Evolutionary conservation across 148 eudicot genomes (phyloP).

Genomic region (Heliosperma pusillum): DNA sequence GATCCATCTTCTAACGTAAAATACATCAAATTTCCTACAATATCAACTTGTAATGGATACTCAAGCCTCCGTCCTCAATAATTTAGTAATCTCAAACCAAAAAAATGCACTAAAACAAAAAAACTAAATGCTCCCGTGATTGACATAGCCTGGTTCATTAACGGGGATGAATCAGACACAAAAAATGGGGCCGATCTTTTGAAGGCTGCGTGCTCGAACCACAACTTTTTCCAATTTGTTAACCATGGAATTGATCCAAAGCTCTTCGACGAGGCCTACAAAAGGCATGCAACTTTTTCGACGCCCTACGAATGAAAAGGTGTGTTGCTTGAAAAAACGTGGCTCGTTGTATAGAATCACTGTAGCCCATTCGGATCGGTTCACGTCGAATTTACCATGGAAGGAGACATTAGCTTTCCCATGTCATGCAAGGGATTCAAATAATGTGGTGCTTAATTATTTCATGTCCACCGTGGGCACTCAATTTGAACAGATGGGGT

Average conservation of each 20-base stretch:
- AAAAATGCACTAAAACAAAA: no score
- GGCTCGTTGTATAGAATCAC: slow-evolving; percentile 34
- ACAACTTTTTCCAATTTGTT: slow-evolving; percentile 47
- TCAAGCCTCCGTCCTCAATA: not conserved
- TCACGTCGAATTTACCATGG: slow-evolving; percentile 40
- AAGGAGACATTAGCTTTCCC: slow-evolving; percentile 45
- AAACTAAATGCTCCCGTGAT: slow-evolving; percentile 36
- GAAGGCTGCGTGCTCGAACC: slow-evolving; percentile 29
- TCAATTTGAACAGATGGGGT: slow-evolving; percentile 18
- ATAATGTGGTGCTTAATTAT: slow-evolving; percentile 17
- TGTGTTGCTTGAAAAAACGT: slow-evolving; percentile 21
- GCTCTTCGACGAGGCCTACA: slow-evolving; percentile 21
- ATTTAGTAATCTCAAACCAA: slow-evolving; percentile 19
- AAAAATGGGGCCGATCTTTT: slow-evolving; percentile 21
- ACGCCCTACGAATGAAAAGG: slow-evolving; percentile 28
- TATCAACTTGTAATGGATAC: slow-evolving; percentile 4
- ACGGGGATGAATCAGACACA: slow-evolving; percentile 30
- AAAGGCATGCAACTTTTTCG: slow-evolving; percentile 25
- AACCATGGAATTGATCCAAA: slow-evolving; percentile 40
- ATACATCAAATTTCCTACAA: not conserved
- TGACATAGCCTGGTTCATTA: slow-evolving; percentile 37
- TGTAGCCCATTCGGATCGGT: slow-evolving; percentile 43
- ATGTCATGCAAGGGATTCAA: slow-evolving; percentile 17
- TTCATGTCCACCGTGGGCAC: no score
- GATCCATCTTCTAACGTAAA: not conserved